Conservation (phyloP, 371 early-diverging fungal genomes). For the Smittium culicis region DNA sequence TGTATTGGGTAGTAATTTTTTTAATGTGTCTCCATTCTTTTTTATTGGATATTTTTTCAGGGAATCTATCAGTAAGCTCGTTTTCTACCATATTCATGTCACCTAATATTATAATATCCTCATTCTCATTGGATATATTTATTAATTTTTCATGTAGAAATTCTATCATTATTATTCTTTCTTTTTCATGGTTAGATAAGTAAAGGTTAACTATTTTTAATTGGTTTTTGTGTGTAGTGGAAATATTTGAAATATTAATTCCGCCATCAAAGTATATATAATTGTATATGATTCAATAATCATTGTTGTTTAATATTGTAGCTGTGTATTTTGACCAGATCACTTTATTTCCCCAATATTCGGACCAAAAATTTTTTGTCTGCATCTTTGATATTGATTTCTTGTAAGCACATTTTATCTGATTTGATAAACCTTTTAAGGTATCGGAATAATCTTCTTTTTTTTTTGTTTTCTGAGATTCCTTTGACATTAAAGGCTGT, state of each 20-base stretch:
- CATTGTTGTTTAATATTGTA: background rate
- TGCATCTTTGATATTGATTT: background rate
- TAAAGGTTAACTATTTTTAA: background rate
- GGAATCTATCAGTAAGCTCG: background rate
- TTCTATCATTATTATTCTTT: background rate
- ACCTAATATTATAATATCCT: background rate
- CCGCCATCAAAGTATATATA: background rate
- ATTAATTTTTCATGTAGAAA: background rate
- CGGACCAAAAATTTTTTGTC: background rate
- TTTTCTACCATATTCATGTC: background rate
- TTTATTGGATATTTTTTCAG: background rate
- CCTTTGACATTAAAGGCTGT: background rate
- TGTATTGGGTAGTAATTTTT: background rate
- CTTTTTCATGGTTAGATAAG: background rate
- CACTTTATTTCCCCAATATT: background rate
- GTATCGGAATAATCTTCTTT: background rate
- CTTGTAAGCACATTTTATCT: background rate
- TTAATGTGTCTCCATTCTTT: background rate
- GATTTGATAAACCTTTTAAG: background rate
- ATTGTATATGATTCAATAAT: background rate
- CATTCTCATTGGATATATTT: background rate
- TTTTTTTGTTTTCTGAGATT: background rate
- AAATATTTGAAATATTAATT: background rate
- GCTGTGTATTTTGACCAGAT: background rate
- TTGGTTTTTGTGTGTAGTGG: background rate